Conservation (phyloP, 192 early-diverging fungal genomes). For the Entomortierella parvispora region DNA sequence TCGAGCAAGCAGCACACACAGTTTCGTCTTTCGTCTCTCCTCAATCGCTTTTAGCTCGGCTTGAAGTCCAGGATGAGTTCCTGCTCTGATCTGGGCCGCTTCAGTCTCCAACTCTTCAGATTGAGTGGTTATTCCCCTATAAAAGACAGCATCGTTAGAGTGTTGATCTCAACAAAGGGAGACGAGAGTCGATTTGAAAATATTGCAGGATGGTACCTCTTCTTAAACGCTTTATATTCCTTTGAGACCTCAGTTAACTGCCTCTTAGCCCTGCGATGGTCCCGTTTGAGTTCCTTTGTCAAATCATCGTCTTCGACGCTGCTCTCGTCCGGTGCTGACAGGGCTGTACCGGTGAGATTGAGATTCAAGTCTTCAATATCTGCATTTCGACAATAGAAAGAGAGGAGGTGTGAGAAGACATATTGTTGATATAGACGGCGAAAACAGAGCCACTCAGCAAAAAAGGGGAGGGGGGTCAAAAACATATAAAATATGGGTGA, state of each 20-base stretch:
- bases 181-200: background rate
- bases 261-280: slow-evolving; percentile 19
- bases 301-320: slow-evolving; percentile 35
- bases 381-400: background rate
- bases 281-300: slow-evolving; percentile 33
- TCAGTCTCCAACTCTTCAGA: slow-evolving; percentile 22
- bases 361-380: slow-evolving; percentile 45
- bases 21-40: slow-evolving; percentile 22
- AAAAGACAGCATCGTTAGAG: background rate
- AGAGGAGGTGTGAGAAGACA: background rate
- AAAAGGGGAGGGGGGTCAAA: too few species aligned
- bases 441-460: too few species aligned
- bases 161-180: background rate
- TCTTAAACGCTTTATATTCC: slow-evolving; percentile 26
- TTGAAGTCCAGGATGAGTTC: slow-evolving; percentile 31
- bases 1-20: slow-evolving; percentile 9
- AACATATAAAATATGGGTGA: too few species aligned
- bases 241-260: slow-evolving; percentile 11
- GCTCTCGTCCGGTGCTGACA: slow-evolving; percentile 33
- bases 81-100: slow-evolving; percentile 39
- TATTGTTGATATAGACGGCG: too few species aligned
- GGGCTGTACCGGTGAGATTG: slow-evolving; percentile 22
- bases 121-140: slow-evolving; percentile 17
- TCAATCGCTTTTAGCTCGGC: slow-evolving; percentile 46
- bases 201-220: too few species aligned